Base-by-base conservation (phyloP, 495 filamentous ascomycete genomes). In the Penicillium arizonense region DNA sequence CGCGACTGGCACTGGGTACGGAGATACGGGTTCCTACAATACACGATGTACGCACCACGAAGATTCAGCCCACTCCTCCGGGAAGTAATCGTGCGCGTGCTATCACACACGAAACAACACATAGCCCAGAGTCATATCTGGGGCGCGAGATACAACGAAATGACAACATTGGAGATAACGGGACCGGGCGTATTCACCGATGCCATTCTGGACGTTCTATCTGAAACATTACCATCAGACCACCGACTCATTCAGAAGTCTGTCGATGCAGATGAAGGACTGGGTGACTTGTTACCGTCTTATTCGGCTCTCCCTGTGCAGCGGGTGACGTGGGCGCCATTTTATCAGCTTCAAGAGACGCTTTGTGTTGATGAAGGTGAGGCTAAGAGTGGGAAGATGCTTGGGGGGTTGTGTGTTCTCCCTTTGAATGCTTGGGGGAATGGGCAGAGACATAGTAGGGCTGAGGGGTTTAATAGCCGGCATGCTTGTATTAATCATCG, bases 401-500 rank as follows among this genome's bases (percentile, higher is more conserved):
- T 72, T 48, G 68, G 71, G 10, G 74, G 72, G 2, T 13, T 78
- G 0, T 70, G 69, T 23, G 70, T 76, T 3, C 49, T 78, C 5
- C 74, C 75, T 10, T 44, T 76, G 10, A 75, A 69, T 61, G 70
- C 65, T 1, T 78, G 75, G 74, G 74, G 65, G 0, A 76, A 72
- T 60, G 74, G 75, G 16, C 74, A 76, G 52, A 55, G 70, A 40
- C 71, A 78, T 44, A 74, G 70, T 49, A 64, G 65, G 0, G 53
- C 73, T 0, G 71, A 72, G 50, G 38, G 44, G 2, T 71, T 73
- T 50, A 18, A 40, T 1, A 70, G 63, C 37, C 14, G 34, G 4
- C 59, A 69, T 21, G 74, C 74, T 2, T 78, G 75, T 53, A 48
- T 77, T 0, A 75, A 77, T 52, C 75, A 73, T 64, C 64, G 68